A percentile compares a stretch with the other conserved stretches of the same genome.
Evolutionary conservation across 1,284 basidiomycete genomes (phyloP).

Genomic region (Tilletia caries): DNA sequence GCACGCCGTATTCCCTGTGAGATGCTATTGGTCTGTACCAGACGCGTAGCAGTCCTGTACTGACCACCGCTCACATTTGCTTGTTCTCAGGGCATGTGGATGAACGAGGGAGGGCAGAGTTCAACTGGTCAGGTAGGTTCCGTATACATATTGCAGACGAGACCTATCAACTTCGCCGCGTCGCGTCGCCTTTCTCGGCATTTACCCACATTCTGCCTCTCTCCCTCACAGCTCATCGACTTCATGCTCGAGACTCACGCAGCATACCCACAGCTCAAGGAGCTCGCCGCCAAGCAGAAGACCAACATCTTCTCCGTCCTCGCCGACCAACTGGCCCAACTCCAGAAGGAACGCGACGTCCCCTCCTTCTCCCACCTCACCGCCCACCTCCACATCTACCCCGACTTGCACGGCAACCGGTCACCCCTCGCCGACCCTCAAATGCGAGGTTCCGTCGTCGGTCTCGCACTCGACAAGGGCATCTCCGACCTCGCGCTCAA

Average conservation of each 20-base stretch:
- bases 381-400: constrained; percentile 87
- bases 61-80: constrained; percentile 54
- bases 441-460: constrained; percentile 87
- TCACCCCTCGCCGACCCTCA: constrained; percentile 89
- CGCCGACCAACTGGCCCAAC: constrained; percentile 69
- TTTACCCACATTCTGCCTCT: background rate
- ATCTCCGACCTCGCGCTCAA: constrained; percentile 80
- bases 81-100: constrained; percentile 61
- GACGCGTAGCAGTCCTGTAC: background rate
- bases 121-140: constrained; percentile 81
- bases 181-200: no score
- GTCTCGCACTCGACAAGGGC: constrained; percentile 75
- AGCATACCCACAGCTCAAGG: constrained; percentile 70
- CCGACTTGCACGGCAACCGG: constrained; percentile 80
- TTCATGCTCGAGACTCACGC: constrained; percentile 90
- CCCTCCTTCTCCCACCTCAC: constrained; percentile 67
- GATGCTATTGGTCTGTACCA: constrained; percentile 33
- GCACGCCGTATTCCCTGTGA: constrained; percentile 74
- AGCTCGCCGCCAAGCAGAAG: constrained; percentile 57
- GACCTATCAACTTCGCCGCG: no score
- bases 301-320: constrained; percentile 63
- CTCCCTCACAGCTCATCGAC: constrained; percentile 70
- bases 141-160: no score
- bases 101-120: constrained; percentile 98
- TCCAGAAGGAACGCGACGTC: constrained; percentile 59